Percentiles rank a stretch among this genome's conserved stretches.
These are phyloP conservation scores for Periconia sp. DNA, from an alignment of 2,329 filamentous ascomycete genomes.

Conservation along the genomic window DNA sequence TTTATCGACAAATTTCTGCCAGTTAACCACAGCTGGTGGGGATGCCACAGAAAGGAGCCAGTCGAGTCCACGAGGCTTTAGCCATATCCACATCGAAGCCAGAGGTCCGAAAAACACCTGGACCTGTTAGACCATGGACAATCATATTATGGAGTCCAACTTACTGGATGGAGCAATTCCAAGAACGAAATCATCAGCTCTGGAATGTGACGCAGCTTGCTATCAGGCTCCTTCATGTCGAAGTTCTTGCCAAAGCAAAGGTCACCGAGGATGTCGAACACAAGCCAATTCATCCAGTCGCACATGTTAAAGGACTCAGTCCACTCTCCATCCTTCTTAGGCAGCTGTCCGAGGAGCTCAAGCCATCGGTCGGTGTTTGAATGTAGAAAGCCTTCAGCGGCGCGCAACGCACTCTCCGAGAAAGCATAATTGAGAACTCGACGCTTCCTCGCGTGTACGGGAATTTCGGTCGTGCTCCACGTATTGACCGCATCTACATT, in stretches of 20 bases:
- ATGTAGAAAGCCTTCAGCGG: slow-evolving; percentile 48
- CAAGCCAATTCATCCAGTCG: slow-evolving; percentile 41
- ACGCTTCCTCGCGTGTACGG: slow-evolving; percentile 46
- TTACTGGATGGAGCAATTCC: slow-evolving; percentile 24
- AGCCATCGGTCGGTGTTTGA: slow-evolving; percentile 30
- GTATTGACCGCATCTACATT: slow-evolving; percentile 45
- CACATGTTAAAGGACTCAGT: slow-evolving; percentile 20
- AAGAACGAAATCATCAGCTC: slow-evolving; percentile 26
- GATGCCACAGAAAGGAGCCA: slow-evolving; percentile 17
- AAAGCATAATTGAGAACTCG: slow-evolving; percentile 50
- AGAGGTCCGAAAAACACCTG: slow-evolving; percentile 13
- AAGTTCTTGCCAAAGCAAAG: slow-evolving; percentile 47
- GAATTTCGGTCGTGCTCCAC: slow-evolving; percentile 35
- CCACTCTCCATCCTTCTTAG: slow-evolving; percentile 17
- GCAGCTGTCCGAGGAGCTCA: slow-evolving; percentile 20
- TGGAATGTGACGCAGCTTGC: slow-evolving; percentile 24
- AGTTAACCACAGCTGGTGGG: slow-evolving; percentile 19
- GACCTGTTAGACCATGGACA: slow-evolving; percentile 1
- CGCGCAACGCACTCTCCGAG: slow-evolving; percentile 46
- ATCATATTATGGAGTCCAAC: neutral
- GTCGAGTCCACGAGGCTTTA: slow-evolving; percentile 30
- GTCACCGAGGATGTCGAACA: slow-evolving; percentile 56
- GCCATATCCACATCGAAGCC: slow-evolving; percentile 21
- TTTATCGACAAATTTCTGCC: slow-evolving; percentile 22
- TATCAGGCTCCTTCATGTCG: slow-evolving; percentile 35